Base-by-base conservation (phyloP, 495 filamentous ascomycete genomes). In the Hypoxylon trugodes region DNA sequence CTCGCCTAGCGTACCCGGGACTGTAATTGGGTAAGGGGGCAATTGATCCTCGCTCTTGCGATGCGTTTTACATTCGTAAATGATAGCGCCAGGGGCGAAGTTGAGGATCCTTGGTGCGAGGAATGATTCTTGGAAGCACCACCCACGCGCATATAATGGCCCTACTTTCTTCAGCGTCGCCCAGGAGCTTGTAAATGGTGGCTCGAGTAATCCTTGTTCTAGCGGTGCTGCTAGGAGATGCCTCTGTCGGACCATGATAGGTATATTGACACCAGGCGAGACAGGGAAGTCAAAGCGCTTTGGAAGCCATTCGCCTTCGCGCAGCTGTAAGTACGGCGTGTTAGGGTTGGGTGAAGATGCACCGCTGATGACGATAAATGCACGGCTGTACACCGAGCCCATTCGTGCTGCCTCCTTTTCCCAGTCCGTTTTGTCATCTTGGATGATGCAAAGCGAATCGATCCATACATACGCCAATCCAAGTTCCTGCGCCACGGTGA, bases 391-490 rank as follows among this genome's bases (percentile, higher is more conserved):
- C 7, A 73, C 59, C 8, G 51, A 8, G 1, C 52, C 47, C 77
- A 80, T 80, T 4, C 50, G 43, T 6, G 65, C 61, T n/a, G 76
- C 70, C 48, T 80, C 74, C 28, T 48, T 53, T 32, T 70, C 41
- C 77, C 77, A 80, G 32, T 80, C 77, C 19, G 59, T 52, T 25
- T 30, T 43, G 32, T 68, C 63, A 36, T 75, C 73, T 53, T 74
- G 70, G 24, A 73, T 16, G 21, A 74, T 74, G 42, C 73, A 75
- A 1, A 75, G 55, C 6, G 68, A 59, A 38, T 74, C 72, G n/a
- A 74, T 73, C 74, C 73, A 76, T 3, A 76, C 48, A 42, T 70
- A 73, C 32, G 45, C 26, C 37, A 70, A 36, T 12, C 59, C 69
- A 12, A 73, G 64, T 28, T 51, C 45, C 16, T 48, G 58, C 12